Evolutionary conservation across 2,329 filamentous ascomycete genomes (phyloP).

Genomic region (Trichophyton simii): DNA sequence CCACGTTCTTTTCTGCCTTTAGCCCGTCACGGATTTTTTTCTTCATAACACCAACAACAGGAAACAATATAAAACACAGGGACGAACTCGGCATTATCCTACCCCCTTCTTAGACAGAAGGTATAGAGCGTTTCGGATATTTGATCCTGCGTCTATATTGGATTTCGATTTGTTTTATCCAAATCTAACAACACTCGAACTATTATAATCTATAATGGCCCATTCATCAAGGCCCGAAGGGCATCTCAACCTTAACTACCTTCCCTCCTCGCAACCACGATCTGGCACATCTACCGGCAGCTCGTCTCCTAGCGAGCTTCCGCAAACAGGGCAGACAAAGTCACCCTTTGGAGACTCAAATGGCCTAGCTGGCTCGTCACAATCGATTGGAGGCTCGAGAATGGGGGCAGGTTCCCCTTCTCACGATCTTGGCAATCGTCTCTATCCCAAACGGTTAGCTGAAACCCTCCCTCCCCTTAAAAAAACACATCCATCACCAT

Average conservation of each 20-base stretch:
- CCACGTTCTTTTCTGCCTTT: not conserved
- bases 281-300: constrained; percentile 69
- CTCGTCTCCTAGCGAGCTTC: constrained; percentile 67
- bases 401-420: constrained; percentile 92
- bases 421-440: constrained; percentile 68
- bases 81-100: not conserved
- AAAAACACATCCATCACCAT: not conserved
- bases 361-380: constrained; percentile 42
- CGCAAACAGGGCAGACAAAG: constrained; percentile 50
- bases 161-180: not conserved
- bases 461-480: constrained; percentile 13
- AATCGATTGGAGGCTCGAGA: constrained; percentile 46
- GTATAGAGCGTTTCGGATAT: constrained; percentile 4
- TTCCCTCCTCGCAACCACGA: constrained; percentile 51
- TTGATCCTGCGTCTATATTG: constrained; percentile 1
- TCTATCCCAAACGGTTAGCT: constrained; percentile 83
- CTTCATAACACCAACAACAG: not conserved
- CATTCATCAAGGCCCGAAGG: constrained; percentile 64
- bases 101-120: constrained; percentile 9
- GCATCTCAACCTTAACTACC: constrained; percentile 73
- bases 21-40: not conserved
- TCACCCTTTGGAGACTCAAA: constrained; percentile 60
- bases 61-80: not conserved
- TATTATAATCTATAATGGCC: constrained; percentile 79
- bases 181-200: not conserved